Percentiles rank a stretch among this genome's conserved stretches.
phyloP scores from a whole-genome alignment of 2,329 filamentous ascomycete species.

The Microdochium paspali region DNA sequence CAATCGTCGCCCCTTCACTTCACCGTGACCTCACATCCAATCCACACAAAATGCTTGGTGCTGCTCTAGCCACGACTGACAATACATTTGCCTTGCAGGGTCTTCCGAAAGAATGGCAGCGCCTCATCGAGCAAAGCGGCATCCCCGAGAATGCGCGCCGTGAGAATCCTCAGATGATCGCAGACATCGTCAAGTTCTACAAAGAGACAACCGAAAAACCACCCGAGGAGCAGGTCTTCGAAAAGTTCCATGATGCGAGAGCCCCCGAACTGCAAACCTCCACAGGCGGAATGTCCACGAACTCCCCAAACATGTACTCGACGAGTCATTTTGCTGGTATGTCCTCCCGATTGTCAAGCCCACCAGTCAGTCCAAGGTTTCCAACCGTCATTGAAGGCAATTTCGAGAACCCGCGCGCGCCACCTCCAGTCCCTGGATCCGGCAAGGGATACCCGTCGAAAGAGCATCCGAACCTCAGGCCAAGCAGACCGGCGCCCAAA shows the following conservation, averaged over 20 bases:
- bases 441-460: slow-evolving; percentile 37
- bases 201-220: slow-evolving; percentile 81
- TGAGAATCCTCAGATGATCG: slow-evolving; percentile 89
- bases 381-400: slow-evolving; percentile 77
- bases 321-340: slow-evolving; percentile 40
- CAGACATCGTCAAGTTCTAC: slow-evolving; percentile 94
- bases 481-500: slow-evolving; percentile 76
- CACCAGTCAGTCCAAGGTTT: slow-evolving; percentile 77
- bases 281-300: slow-evolving; percentile 31
- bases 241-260: slow-evolving; percentile 89
- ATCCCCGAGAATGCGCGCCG: slow-evolving; percentile 94
- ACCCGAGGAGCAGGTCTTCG: slow-evolving; percentile 80
- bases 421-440: slow-evolving; percentile 71
- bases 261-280: slow-evolving; percentile 40
- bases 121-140: slow-evolving; percentile 87
- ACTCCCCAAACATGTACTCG: slow-evolving; percentile 43
- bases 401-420: slow-evolving; percentile 93
- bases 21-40: no score
- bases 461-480: slow-evolving; percentile 54
- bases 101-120: slow-evolving; percentile 95
- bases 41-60: no score
- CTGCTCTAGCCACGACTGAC: no score
- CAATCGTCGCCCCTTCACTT: slow-evolving; percentile 7
- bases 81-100: slow-evolving; percentile 49
- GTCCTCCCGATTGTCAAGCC: slow-evolving; percentile 56